phyloP scores from a whole-genome alignment of 2,329 filamentous ascomycete species.

The Monosporascus sp. region DNA sequence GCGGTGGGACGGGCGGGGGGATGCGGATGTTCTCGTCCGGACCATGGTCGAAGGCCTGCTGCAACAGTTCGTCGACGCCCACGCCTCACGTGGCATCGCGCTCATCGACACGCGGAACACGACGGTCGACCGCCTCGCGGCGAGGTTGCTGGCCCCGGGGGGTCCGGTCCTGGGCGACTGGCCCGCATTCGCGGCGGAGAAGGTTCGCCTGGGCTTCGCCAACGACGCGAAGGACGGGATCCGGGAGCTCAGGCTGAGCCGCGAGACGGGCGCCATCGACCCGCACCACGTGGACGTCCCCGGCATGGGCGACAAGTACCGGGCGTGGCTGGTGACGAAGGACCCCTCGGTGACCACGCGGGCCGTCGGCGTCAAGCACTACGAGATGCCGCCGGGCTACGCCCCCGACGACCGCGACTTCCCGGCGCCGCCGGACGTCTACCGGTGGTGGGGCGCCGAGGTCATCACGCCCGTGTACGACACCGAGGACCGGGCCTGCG shows the following conservation, averaged over 20 bases:
- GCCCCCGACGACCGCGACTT: background rate
- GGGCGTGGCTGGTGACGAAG: background rate
- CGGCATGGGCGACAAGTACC: background rate
- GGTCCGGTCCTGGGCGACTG: too few species aligned
- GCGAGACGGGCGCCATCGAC: background rate
- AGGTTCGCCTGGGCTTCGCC: background rate
- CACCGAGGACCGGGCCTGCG: conserved; percentile 7
- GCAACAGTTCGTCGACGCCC: too few species aligned
- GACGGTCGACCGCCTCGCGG: too few species aligned
- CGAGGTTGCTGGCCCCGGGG: too few species aligned
- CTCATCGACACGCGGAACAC: too few species aligned
- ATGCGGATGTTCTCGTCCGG: too few species aligned
- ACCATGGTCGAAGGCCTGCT: too few species aligned
- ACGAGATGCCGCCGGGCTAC: background rate
- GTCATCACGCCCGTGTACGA: conserved; percentile 13
- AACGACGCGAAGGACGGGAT: background rate
- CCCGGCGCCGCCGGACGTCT: background rate
- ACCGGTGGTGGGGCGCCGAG: conserved; percentile 5
- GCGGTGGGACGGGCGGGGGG: too few species aligned
- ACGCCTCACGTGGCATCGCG: too few species aligned
- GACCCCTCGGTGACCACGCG: background rate
- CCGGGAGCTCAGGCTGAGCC: too few species aligned
- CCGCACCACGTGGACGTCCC: background rate
- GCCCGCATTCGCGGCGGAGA: background rate
- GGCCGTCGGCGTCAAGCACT: background rate